A percentile compares a stretch with the other conserved stretches of the same genome.
phyloP scores from a whole-genome alignment of 768 basidiomycete species.

The Trametes meyenii region DNA sequence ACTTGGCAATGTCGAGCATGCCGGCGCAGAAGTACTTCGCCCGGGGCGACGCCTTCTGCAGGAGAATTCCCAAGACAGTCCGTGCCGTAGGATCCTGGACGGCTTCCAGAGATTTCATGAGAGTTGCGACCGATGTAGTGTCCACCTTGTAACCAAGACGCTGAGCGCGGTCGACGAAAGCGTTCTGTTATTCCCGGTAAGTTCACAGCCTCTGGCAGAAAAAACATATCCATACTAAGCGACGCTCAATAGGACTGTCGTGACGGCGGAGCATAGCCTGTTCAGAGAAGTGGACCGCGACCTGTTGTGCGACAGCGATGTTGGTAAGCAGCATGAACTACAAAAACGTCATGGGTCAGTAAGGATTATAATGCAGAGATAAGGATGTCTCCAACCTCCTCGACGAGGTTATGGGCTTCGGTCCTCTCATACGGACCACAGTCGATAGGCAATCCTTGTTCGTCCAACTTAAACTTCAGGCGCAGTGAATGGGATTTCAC shows the following conservation, averaged over 20 bases:
- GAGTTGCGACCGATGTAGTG: slow-evolving; percentile 69
- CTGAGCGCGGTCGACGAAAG: slow-evolving; percentile 78
- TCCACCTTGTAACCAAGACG: slow-evolving; percentile 87
- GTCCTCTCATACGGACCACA: slow-evolving; percentile 64
- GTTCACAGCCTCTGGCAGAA: neutral
- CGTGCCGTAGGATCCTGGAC: slow-evolving; percentile 75
- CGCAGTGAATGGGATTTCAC: slow-evolving; percentile 70
- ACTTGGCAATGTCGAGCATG: slow-evolving; percentile 99
- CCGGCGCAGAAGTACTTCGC: slow-evolving; percentile 99
- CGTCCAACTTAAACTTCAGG: slow-evolving; percentile 80
- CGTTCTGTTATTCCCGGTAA: slow-evolving; percentile 50
- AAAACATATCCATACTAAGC: slow-evolving; percentile 58
- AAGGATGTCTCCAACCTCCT: slow-evolving; percentile 63
- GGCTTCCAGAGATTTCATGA: slow-evolving; percentile 84
- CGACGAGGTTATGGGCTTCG: slow-evolving; percentile 81
- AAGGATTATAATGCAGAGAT: neutral
- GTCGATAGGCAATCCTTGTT: slow-evolving; percentile 76
- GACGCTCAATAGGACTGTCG: slow-evolving; percentile 89
- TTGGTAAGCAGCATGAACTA: slow-evolving; percentile 96
- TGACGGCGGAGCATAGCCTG: slow-evolving; percentile 96
- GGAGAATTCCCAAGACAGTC: slow-evolving; percentile 78
- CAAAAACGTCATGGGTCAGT: neutral
- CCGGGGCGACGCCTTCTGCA: slow-evolving; percentile 89
- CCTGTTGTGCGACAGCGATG: slow-evolving; percentile 86
- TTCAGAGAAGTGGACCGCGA: slow-evolving; percentile 93